These are phyloP conservation scores for Alternaria conjuncta DNA, from an alignment of 2,329 filamentous ascomycete species.

Conservation along the genomic window DNA sequence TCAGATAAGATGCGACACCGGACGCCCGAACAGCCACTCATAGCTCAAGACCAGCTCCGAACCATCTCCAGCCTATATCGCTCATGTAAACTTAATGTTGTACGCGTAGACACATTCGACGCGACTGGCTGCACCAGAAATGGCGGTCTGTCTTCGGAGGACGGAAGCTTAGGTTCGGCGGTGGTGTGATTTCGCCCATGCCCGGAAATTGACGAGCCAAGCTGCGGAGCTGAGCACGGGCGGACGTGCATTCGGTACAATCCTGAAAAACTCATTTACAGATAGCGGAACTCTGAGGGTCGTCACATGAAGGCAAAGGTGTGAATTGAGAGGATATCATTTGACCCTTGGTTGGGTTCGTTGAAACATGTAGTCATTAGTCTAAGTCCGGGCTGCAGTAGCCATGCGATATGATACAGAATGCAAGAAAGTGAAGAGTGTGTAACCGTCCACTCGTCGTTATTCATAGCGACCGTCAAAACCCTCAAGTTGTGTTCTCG, in stretches of 20 bases:
- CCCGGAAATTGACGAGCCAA: not conserved
- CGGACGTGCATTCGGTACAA: not conserved
- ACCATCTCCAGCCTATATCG: conserved; percentile 2
- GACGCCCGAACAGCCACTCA: conserved; percentile 4
- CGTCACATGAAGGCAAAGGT: not conserved
- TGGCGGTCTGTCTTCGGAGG: not conserved
- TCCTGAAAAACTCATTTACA: not conserved
- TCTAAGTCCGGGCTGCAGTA: not conserved
- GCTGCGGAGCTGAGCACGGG: not conserved
- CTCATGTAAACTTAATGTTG: not conserved
- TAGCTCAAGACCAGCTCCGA: not conserved
- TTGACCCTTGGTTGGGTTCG: not conserved
- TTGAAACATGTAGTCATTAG: not conserved
- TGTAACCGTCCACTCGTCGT: not conserved
- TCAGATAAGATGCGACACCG: conserved; percentile 26
- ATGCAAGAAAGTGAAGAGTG: not conserved
- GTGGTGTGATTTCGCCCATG: not conserved
- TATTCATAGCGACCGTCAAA: not conserved
- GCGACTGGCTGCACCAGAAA: not conserved
- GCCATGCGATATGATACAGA: not conserved
- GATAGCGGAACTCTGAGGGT: not conserved
- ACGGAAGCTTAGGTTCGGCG: not conserved
- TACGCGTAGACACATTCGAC: not conserved
- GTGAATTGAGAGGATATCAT: not conserved
- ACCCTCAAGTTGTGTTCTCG: not conserved